Conservation (phyloP, 192 early-diverging fungal species). For the Dissophora globulifera region DNA sequence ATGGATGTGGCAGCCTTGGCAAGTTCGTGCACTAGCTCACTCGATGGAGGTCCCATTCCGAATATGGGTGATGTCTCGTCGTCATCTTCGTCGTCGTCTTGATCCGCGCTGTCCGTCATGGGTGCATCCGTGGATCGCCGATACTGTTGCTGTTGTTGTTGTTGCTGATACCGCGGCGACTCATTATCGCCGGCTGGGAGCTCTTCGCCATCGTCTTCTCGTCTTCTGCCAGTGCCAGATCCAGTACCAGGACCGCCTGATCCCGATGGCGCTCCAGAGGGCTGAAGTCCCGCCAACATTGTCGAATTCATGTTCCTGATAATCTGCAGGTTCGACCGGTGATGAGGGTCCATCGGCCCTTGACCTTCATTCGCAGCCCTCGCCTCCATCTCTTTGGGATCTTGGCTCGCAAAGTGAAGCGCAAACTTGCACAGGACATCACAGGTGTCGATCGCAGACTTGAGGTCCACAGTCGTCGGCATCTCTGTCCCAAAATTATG, state of each 20-base stretch:
- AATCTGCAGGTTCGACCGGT: constrained; percentile 15
- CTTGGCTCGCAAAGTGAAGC: constrained; percentile 16
- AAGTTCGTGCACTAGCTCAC: constrained; percentile 37
- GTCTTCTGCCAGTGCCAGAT: no score
- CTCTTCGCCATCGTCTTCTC: not conserved
- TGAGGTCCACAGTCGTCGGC: constrained; percentile 38
- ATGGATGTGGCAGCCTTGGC: constrained; percentile 37
- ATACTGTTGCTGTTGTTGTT: no score
- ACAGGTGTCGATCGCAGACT: constrained; percentile 40
- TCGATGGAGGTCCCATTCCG: constrained; percentile 13
- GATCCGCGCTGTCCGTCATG: not conserved
- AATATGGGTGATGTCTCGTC: constrained; percentile 5
- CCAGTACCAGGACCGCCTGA: no score
- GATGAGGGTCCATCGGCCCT: not conserved
- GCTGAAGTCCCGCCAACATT: constrained; percentile 32
- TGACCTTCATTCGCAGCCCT: not conserved
- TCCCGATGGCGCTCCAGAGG: no score
- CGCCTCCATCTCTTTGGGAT: not conserved
- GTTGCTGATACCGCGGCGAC: no score
- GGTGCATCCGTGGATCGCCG: not conserved
- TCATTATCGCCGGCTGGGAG: not conserved
- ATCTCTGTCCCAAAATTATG: constrained; percentile 47
- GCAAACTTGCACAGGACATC: constrained; percentile 39
- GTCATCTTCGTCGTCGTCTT: not conserved
- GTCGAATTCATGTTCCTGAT: constrained; percentile 28